Evolutionary conservation across 805 yeast species (phyloP), one percentile per base, ranked within the genome.

Genomic region (Nakazawaea molendinolei): DNA sequence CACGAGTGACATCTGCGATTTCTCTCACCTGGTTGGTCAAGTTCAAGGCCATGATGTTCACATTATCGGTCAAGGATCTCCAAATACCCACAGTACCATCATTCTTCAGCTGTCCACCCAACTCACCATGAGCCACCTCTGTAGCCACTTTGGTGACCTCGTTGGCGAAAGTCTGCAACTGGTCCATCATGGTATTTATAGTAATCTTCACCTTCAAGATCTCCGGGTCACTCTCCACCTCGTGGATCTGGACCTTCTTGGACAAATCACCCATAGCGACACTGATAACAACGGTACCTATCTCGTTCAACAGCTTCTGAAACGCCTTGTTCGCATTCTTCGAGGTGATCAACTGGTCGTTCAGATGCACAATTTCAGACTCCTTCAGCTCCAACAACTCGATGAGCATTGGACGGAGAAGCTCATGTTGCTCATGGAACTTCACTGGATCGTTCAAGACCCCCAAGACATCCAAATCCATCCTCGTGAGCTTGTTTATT

Each of bases 241-340:
- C 68, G 52, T 80, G 86, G 39, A 83, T 72, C 40, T 73, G 77
- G 19, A 85, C 94, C 52, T 84, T 84, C 48, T 84, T 84, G 21
- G 86, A 75, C 48, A 86, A 65, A 51, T 86, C 95, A 34, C 95
- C 95, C 72, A 78, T 80, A 14, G 95, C 92, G 17, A 86, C 95
- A 12, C 90, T 84, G 26, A 83, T 80, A 15, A 86, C 89, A 15
- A 86, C 94, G 24, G 85, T 81, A 19, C 94, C 94, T 22, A 86
- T 82, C 49, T 86, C 94, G 39, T 76, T 70, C 23, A 83, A 60
- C 4, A 89, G 87, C 50, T 73, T 71, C 48, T 76, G 78, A 50
- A 76, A 78, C 4, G 87, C 89, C 39, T 74, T 69, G 55, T 83
- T 82, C 31, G 86, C 85, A 19, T 42, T 31, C 23, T 47, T 48